These are phyloP conservation scores for Macrophomina pseudophaseolina DNA, from an alignment of 2,329 filamentous ascomycete species.

Conservation along the genomic window DNA sequence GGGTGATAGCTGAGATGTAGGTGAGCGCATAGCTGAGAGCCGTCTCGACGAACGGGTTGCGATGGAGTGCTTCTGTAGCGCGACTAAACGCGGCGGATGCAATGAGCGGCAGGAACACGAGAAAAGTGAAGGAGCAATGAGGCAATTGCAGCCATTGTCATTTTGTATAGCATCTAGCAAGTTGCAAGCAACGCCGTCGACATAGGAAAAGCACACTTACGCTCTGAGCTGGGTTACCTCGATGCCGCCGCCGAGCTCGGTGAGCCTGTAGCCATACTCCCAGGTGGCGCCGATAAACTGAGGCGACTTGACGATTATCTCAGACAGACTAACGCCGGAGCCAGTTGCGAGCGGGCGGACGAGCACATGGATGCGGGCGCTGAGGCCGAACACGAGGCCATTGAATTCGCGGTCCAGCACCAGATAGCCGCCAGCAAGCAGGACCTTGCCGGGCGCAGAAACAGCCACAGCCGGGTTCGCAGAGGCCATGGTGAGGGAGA, in stretches of 20 bases:
- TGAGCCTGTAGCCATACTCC: slow-evolving; percentile 80
- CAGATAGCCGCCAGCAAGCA: slow-evolving; percentile 92
- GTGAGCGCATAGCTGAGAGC: slow-evolving; percentile 86
- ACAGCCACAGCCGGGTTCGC: slow-evolving; percentile 50
- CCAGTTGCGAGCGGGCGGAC: slow-evolving; percentile 63
- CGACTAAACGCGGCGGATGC: slow-evolving; percentile 24
- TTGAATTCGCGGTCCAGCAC: slow-evolving; percentile 89
- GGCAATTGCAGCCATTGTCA: slow-evolving; percentile 2
- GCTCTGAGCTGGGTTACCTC: slow-evolving; percentile 77
- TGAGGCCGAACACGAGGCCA: slow-evolving; percentile 69
- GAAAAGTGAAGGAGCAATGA: neutral
- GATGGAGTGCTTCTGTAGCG: slow-evolving; percentile 49
- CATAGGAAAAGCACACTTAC: slow-evolving; percentile 60
- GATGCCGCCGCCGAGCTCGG: slow-evolving; percentile 76
- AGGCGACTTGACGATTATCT: slow-evolving; percentile 86
- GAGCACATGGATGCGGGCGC: slow-evolving; percentile 67
- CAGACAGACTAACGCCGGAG: slow-evolving; percentile 65
- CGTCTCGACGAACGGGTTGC: slow-evolving; percentile 91
- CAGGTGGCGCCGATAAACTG: slow-evolving; percentile 88
- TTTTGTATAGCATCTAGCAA: neutral
- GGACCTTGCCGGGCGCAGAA: slow-evolving; percentile 94
- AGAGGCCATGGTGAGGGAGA: slow-evolving; percentile 38
- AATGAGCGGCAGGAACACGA: slow-evolving; percentile 26
- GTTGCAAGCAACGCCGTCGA: neutral
- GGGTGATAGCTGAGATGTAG: slow-evolving; percentile 67